Conservation (phyloP, 2,329 filamentous ascomycete species). For the Fusarium burgessii region DNA sequence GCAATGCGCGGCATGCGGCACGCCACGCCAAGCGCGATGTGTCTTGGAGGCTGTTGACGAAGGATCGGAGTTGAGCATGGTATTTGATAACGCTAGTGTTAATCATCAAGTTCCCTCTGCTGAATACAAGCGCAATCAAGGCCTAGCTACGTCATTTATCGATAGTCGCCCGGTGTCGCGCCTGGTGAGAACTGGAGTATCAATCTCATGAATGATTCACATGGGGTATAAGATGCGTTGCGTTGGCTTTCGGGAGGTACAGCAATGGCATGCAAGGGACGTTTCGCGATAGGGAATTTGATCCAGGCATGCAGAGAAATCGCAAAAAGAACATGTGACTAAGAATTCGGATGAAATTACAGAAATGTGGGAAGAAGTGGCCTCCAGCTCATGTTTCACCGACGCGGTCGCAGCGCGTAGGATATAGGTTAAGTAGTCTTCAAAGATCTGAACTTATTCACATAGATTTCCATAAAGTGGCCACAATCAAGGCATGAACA, state of each 20-base stretch:
- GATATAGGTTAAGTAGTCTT: background rate
- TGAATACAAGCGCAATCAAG: accelerated
- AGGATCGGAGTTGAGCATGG: no score
- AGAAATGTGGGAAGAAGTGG: background rate
- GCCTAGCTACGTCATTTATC: accelerated
- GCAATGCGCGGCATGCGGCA: background rate
- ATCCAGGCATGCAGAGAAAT: accelerated
- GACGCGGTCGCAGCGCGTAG: background rate
- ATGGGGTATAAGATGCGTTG: background rate
- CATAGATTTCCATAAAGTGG: accelerated
- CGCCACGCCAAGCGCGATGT: background rate
- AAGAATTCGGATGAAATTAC: accelerated
- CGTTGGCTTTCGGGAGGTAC: background rate
- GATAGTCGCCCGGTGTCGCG: background rate
- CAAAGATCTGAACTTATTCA: accelerated
- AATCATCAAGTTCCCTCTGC: accelerated
- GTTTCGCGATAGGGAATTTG: no score
- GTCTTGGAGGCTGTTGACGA: background rate
- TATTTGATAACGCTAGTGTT: no score
- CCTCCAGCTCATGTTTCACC: background rate
- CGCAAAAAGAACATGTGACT: accelerated
- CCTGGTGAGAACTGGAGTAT: background rate
- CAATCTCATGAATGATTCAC: accelerated
- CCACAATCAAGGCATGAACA: accelerated
- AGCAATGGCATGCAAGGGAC: background rate